Base-by-base conservation (phyloP, 1,284 basidiomycete species). In the Boletus smithii region DNA sequence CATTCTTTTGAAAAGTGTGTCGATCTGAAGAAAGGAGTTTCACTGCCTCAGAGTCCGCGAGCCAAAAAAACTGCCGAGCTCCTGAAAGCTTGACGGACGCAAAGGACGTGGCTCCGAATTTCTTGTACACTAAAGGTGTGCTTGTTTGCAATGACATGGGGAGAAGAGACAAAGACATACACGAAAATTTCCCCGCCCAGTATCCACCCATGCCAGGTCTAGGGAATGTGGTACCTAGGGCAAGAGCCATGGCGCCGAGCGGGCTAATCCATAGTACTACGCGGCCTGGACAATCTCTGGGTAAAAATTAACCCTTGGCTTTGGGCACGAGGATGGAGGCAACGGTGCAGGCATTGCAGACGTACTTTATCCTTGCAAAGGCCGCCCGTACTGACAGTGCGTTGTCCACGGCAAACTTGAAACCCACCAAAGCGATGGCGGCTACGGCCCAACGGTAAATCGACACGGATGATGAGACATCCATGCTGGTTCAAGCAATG, bases 21-120 rank as follows among this genome's bases (percentile, higher is more conserved):
- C 68, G 55, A 33, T 70, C 66, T 1, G 57, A 53, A 14, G 54
- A 53, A 20, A 74, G 55, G 3, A 53, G 44, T 38, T 71, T 73
- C 11, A 73, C 52, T 11, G 69, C 69, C 22, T 74, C 70, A 2
- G 69, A 61, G 43, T 77, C 75, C 10, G 71, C 64, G 13, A 75
- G 31, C 72, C 73, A 75, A 46, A 67, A 66, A 8, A 56, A 56
- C 1, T 57, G 64, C 13, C 53, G 59, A 13, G 63, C 56, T 11
- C 53, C 40, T 50, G 48, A 58, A 32, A 72, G 49, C 0, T 49
- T 42, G 16, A 72, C 55, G 8, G 72, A 68, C 3, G 64, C 61
- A n/a, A 72, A 52, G 14, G 59, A 60, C 0, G 74, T 75, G 39
- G 62, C 65, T 29, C 70, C 63, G 39, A 69, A 64, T 38, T 65